phyloP scores from a whole-genome alignment of 140 eudicot species.

The Erigeron philadelphicus region DNA sequence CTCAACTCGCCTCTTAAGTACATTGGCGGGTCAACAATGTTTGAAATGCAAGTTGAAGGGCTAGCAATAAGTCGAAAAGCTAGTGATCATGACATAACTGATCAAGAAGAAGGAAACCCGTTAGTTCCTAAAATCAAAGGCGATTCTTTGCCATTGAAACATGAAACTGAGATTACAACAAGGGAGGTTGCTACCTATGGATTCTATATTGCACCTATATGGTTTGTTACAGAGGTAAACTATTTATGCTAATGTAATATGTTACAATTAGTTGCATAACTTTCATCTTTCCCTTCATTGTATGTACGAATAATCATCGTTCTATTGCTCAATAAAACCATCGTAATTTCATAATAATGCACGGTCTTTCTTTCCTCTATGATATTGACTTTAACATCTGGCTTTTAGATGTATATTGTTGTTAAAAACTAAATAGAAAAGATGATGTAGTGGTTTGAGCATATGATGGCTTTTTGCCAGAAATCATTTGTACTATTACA shows the following conservation, averaged over 20 bases:
- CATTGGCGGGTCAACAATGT: constrained; percentile 46
- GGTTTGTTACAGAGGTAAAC: constrained; percentile 90
- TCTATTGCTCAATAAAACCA: not conserved
- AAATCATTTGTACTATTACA: not conserved
- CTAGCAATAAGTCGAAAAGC: constrained; percentile 46
- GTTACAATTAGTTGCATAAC: not conserved
- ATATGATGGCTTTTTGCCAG: not conserved
- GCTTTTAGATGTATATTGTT: not conserved
- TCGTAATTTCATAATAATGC: not conserved
- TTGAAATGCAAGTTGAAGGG: constrained; percentile 64
- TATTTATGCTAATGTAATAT: constrained; percentile 7
- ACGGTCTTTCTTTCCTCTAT: not conserved
- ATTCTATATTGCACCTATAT: constrained; percentile 86
- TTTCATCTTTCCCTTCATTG: not conserved
- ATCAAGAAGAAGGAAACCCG: constrained; percentile 56
- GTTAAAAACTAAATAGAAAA: not conserved
- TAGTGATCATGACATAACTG: constrained; percentile 55
- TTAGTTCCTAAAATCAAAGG: constrained; percentile 43
- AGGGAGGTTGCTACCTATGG: constrained; percentile 77
- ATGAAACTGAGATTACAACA: constrained; percentile 49
- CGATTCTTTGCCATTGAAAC: constrained; percentile 38
- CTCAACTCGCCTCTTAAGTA: constrained; percentile 53
- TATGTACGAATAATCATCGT: not conserved
- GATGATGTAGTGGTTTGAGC: not conserved
- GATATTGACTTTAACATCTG: not conserved